Evolutionary conservation across 2,329 filamentous ascomycete genomes (phyloP).

Genomic region (Exophiala xenobiotica): DNA sequence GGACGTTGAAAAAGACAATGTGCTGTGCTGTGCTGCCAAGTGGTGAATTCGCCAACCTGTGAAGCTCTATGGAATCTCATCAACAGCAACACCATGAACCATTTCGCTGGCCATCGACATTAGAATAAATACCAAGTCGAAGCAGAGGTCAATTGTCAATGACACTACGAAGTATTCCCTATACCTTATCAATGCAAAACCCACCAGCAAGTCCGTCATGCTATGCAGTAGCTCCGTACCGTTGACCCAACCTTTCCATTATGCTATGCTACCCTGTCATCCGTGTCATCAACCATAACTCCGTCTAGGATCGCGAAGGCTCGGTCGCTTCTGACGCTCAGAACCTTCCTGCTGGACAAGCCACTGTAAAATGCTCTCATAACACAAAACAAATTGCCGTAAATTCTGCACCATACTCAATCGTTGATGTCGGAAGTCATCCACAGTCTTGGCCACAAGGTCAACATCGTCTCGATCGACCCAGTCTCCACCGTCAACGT

Average conservation of each 20-base stretch:
- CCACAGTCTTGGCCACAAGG: conserved; percentile 80
- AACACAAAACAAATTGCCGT: conserved; percentile 91
- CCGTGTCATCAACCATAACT: conserved; percentile 21
- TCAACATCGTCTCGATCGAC: conserved; percentile 70
- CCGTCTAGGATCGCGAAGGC: conserved; percentile 20
- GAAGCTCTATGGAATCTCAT: too few species aligned
- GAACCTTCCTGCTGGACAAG: conserved; percentile 43
- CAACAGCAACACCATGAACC: too few species aligned
- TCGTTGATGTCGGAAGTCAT: conserved; percentile 83
- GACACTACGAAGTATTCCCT: too few species aligned
- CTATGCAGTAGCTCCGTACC: background rate
- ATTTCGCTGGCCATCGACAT: too few species aligned
- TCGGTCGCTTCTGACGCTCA: conserved; percentile 17
- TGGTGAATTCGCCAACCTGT: too few species aligned
- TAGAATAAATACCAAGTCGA: too few species aligned
- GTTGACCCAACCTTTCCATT: background rate
- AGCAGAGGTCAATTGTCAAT: too few species aligned
- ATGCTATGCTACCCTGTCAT: too few species aligned
- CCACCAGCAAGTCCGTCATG: too few species aligned
- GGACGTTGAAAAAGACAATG: too few species aligned
- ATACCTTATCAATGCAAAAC: too few species aligned
- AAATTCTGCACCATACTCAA: conserved; percentile 96
- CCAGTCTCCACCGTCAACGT: conserved; percentile 53
- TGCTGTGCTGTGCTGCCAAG: too few species aligned
- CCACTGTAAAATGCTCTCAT: conserved; percentile 94